Percentiles rank a stretch among this genome's conserved stretches.
These are phyloP conservation scores for Gardenia jasminoides DNA, from an alignment of 257 asterid genomes.

Conservation along the genomic window DNA sequence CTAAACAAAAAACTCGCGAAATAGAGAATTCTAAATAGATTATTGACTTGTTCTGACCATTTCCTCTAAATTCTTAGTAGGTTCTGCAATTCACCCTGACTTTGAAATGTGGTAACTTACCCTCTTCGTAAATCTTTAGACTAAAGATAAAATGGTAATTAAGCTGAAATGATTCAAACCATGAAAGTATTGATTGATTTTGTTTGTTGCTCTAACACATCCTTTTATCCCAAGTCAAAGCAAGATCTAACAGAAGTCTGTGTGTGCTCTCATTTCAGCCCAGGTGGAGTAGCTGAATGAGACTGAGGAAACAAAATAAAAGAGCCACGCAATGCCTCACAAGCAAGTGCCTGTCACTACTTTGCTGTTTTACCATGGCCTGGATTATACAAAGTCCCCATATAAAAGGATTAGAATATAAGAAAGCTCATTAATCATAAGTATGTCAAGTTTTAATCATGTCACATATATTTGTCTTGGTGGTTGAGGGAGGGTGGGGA, in stretches of 20 bases:
- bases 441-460: conserved; percentile 28
- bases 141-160: background rate
- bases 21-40: no score
- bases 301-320: background rate
- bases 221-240: conserved; percentile 44
- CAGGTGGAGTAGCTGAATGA: conserved; percentile 16
- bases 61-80: no score
- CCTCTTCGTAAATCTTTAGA: no score
- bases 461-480: conserved; percentile 20
- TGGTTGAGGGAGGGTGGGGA: conserved; percentile 9
- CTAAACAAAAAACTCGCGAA: no score
- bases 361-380: conserved; percentile 13
- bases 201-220: conserved; percentile 19
- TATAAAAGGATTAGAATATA: conserved; percentile 11
- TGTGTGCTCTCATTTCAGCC: conserved; percentile 22
- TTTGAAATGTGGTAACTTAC: no score
- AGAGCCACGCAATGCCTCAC: conserved; percentile 13
- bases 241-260: conserved; percentile 23
- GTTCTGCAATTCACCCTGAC: no score
- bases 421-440: conserved; percentile 25
- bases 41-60: no score
- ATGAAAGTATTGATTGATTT: background rate
- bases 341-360: conserved; percentile 4
- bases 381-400: background rate
- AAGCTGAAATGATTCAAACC: background rate